A percentile compares a stretch with the other conserved stretches of the same genome.
These are phyloP conservation scores for Talaromyces nanjingensis DNA, from an alignment of 495 filamentous ascomycete species.

Conservation along the genomic window DNA sequence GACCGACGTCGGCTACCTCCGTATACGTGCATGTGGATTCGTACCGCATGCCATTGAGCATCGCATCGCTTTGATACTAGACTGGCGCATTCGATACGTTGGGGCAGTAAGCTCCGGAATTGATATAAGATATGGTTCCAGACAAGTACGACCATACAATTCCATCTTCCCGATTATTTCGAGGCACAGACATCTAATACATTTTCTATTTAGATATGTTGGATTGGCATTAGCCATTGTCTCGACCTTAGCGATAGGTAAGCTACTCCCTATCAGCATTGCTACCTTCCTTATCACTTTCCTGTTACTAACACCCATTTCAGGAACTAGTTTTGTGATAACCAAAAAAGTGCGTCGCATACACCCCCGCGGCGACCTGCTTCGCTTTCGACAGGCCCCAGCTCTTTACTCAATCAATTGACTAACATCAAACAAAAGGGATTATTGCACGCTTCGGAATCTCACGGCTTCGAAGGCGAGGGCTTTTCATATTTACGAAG, in stretches of 20 bases:
- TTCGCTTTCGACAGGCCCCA: background rate
- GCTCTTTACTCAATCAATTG: background rate
- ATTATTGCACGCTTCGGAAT: conserved; percentile 79
- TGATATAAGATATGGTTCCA: conserved; percentile 56
- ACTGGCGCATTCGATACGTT: conserved; percentile 30
- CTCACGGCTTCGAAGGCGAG: conserved; percentile 93
- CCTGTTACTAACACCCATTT: conserved; percentile 13
- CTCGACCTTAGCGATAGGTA: conserved; percentile 91
- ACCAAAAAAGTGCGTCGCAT: conserved; percentile 72
- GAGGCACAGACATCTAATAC: background rate
- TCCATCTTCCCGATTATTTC: background rate
- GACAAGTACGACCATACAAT: conserved; percentile 62
- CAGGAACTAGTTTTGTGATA: conserved; percentile 88
- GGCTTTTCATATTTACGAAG: conserved; percentile 89
- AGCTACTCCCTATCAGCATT: conserved; percentile 19
- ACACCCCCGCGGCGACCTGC: background rate
- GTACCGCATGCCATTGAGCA: background rate
- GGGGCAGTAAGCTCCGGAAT: conserved; percentile 38
- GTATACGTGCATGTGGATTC: background rate
- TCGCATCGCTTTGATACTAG: conserved; percentile 12
- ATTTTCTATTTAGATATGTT: conserved; percentile 59
- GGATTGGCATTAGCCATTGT: conserved; percentile 82
- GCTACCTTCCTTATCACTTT: background rate
- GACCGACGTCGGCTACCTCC: background rate
- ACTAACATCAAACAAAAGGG: conserved; percentile 48